Base-by-base conservation (phyloP, 345 rosid genomes). In the Cardamine chenopodiifolia region DNA sequence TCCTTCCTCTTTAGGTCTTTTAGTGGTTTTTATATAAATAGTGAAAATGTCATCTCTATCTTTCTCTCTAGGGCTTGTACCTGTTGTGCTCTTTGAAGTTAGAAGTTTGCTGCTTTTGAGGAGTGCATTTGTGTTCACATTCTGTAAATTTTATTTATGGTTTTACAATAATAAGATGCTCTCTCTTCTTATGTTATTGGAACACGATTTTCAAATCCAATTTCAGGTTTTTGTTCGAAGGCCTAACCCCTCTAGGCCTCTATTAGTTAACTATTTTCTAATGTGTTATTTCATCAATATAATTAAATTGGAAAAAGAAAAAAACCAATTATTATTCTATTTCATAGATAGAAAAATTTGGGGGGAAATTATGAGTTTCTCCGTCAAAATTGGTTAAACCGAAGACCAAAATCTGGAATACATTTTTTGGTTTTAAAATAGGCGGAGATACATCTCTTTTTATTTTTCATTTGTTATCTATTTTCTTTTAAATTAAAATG, bases 81-180 rank as follows among this genome's bases (percentile, higher is more conserved):
- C 23, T 70, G 19, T 58, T 70, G 66, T 70, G 45, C 74, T 47
- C 66, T 70, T 47, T 70, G 25, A 48, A 19, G 53, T 48, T 48
- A 9, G 58, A 70, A 59, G 57, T 59, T 70, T 59, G 57, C 61
- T 70, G 74, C 66, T 70, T 70, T 47, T 32, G 44, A 71, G 66
- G 59, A 71, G 50, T 71, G 75, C 49, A 71, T 60, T 71, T 71
- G 59, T 71, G 75, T 71, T 71, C 39, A 71, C 60, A 71, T 71
- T 60, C 68, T 71, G 75, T 71, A 71, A 71, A 71, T 59, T 71
- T 70, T 20, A 60, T 71, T 71, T 47, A 71, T 59, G 75, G 62
- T 23, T 58, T 45, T 48, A 71, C 67, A 22, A 49, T 23, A 32
- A 49, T 60, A 48, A 32, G 67, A 59, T 70, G 35, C 25, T 25